phyloP scores from a whole-genome alignment of 1,139 yeast species.

The Eremothecium cymbalariae region DNA sequence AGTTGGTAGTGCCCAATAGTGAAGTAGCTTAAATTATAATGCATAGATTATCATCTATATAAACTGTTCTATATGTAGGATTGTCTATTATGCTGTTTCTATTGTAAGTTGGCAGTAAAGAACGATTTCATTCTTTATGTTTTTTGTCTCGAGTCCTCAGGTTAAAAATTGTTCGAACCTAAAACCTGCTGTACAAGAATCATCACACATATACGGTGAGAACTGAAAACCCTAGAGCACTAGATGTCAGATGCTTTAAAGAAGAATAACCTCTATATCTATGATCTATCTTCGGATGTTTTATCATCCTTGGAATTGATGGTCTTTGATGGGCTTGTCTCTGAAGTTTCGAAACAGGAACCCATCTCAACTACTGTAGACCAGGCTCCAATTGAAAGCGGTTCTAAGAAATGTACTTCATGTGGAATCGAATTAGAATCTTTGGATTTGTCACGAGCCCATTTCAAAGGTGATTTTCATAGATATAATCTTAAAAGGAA shows the following conservation, averaged over 20 bases:
- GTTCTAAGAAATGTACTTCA: conserved; percentile 17
- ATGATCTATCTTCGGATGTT: conserved; percentile 39
- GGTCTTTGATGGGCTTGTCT: conserved; percentile 47
- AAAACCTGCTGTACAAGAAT: too few relatives aligned
- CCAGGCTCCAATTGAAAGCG: conserved; percentile 2
- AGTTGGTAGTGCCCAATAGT: conserved; percentile 43
- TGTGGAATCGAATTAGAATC: conserved; percentile 27
- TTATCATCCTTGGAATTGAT: conserved; percentile 45
- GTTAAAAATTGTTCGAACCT: too few relatives aligned
- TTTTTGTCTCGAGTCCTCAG: too few relatives aligned
- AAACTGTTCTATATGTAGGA: too few relatives aligned
- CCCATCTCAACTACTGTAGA: conserved; percentile 6
- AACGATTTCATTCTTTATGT: too few relatives aligned
- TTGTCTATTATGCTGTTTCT: too few relatives aligned
- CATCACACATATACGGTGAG: too few relatives aligned
- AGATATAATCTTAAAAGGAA: conserved; percentile 53
- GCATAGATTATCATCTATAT: conserved; percentile 2
- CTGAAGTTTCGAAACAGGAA: conserved; percentile 22
- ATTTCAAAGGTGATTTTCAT: conserved; percentile 56
- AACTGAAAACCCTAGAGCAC: too few relatives aligned
- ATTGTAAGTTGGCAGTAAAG: too few relatives aligned
- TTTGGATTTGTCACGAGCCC: conserved; percentile 32
- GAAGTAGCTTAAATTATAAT: not conserved
- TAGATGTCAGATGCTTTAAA: conserved; percentile 12
- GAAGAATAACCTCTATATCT: conserved; percentile 45